Evolutionary conservation across 768 basidiomycete species (phyloP).

Genomic region (Rhodotorula babjevae): DNA sequence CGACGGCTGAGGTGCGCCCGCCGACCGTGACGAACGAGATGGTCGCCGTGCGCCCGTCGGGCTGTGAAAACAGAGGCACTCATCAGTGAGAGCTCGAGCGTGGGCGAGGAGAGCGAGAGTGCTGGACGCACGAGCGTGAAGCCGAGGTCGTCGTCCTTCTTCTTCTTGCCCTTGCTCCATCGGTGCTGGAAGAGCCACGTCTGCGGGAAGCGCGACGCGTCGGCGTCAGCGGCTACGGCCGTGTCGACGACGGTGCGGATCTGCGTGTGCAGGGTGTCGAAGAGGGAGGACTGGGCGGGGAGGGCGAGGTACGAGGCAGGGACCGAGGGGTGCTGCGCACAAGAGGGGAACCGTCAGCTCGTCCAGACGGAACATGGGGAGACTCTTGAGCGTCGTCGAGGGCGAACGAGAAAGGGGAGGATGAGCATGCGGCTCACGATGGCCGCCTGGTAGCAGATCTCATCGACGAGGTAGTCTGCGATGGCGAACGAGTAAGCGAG

Average conservation of each 20-base stretch:
- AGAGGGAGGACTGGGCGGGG: neutral
- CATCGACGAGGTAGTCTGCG: constrained; percentile 45
- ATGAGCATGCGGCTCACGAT: constrained; percentile 22
- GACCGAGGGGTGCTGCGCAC: constrained; percentile 39
- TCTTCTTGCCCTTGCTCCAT: constrained; percentile 43
- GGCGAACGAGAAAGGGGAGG: too few species aligned
- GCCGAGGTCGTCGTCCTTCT: constrained; percentile 2
- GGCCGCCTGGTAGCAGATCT: constrained; percentile 43
- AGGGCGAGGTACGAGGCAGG: constrained; percentile 29
- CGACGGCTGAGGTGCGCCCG: constrained; percentile 37
- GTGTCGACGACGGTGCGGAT: constrained; percentile 33
- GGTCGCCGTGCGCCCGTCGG: constrained; percentile 33
- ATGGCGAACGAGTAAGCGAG: neutral
- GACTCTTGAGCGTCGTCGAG: too few species aligned
- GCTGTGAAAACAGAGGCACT: neutral
- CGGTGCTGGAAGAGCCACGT: constrained; percentile 43
- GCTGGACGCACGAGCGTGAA: neutral
- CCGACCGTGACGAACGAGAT: constrained; percentile 42
- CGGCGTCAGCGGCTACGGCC: constrained; percentile 40
- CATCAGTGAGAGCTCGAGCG: too few species aligned
- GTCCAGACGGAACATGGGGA: too few species aligned
- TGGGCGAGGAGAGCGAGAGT: neutral
- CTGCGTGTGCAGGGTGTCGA: constrained; percentile 35
- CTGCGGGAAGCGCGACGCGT: constrained; percentile 38
- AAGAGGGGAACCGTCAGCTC: too few species aligned